Evolutionary conservation across 768 basidiomycete species (phyloP), one percentile per base, ranked within the genome.

Genomic region (Cantharellus anzutake): DNA sequence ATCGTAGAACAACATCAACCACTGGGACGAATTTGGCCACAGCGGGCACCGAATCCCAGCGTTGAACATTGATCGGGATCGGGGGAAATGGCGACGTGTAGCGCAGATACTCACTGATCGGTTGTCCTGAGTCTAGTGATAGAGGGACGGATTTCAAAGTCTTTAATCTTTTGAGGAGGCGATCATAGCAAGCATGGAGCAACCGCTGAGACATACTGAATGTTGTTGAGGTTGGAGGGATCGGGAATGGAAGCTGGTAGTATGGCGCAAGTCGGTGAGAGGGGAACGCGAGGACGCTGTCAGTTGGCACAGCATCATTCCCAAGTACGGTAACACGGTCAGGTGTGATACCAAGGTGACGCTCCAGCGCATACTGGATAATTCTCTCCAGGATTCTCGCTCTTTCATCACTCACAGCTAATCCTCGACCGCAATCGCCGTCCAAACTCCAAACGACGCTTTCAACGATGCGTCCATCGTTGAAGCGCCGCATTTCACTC

Each of bases 401-500:
- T 37, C 88, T 82, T 62, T 91, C 88, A 57, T 94, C 90, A 37
- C 62, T 60, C 4, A 60, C 62, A 2, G 80, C 83, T 29, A 29
- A 29, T 29, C 20, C 20, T 29, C 20, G 20, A 29, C 20, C 20
- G 20, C 20, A 29, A 29, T 29, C 20, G 62, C 79, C 77, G 4
- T 89, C 80, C 7, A 55, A 37, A 20, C 96, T 85, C 96, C 96
- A 99, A 2, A 98, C 92, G n/a, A 97, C 90, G 64, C 86, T 89
- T 70, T 97, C 91, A 3, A 78, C 67, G 62, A 98, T 97, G 16
- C 84, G 78, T 1, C 94, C 94, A 65, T 99, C 93, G 70, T 97
- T 93, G 75, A 99, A 99, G 42, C 93, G 79, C 3, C 96, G 78
- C 16, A 97, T 73, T 67, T 98, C 94, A 0, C 92, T 83, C 69